phyloP scores from a whole-genome alignment of 768 basidiomycete species.

The Phanerochaete sordida region DNA sequence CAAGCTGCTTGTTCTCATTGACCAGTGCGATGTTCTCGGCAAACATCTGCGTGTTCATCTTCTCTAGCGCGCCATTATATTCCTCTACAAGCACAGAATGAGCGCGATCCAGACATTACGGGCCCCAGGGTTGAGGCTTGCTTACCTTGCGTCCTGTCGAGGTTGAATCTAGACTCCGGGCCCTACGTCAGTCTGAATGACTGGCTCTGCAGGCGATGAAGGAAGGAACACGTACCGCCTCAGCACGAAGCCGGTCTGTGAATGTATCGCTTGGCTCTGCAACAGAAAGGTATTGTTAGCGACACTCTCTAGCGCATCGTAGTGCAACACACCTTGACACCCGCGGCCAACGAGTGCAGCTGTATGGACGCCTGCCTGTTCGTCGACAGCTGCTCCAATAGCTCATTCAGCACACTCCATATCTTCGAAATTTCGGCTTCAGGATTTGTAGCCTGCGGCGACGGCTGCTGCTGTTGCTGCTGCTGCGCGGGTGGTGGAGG shows the following conservation, averaged over 20 bases:
- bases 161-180: slow-evolving; percentile 54
- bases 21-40: slow-evolving; percentile 82
- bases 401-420: slow-evolving; percentile 68
- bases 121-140: neutral
- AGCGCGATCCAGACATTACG: neutral
- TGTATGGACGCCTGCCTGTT: slow-evolving; percentile 71
- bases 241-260: slow-evolving; percentile 89
- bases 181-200: neutral
- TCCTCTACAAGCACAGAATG: slow-evolving; percentile 52
- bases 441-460: slow-evolving; percentile 33
- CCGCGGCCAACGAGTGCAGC: slow-evolving; percentile 69
- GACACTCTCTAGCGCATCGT: neutral
- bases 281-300: neutral
- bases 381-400: slow-evolving; percentile 78
- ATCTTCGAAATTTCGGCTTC: slow-evolving; percentile 63
- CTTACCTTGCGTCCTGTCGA: slow-evolving; percentile 81
- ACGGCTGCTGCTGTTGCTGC: neutral
- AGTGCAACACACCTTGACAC: slow-evolving; percentile 66
- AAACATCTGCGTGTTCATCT: slow-evolving; percentile 76
- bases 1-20: slow-evolving; percentile 96
- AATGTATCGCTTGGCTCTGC: slow-evolving; percentile 83
- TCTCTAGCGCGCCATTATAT: slow-evolving; percentile 86
- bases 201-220: neutral
- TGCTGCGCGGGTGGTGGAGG: neutral
- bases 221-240: slow-evolving; percentile 50